phyloP scores from a whole-genome alignment of 306 rosid genomes.

The Fragaria nilgerrensis region DNA sequence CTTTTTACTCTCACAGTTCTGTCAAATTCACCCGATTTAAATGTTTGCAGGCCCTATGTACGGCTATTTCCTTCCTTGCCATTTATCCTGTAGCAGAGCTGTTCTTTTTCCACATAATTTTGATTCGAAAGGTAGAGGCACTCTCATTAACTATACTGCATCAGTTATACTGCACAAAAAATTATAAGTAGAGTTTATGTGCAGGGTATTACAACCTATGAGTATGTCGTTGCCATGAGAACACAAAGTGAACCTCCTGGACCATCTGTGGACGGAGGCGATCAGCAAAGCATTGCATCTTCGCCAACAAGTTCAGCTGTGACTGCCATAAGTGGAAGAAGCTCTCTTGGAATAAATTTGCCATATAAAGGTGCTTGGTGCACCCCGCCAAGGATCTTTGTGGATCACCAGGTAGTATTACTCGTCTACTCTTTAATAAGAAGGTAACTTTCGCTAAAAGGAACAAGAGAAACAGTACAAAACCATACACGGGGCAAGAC shows the following conservation, averaged over 20 bases:
- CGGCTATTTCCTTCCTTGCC: conserved; percentile 65
- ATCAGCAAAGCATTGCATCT: conserved; percentile 71
- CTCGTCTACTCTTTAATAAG: neutral
- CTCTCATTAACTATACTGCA: neutral
- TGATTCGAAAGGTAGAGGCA: conserved; percentile 62
- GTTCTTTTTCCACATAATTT: conserved; percentile 79
- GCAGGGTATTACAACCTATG: conserved; percentile 86
- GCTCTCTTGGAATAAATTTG: conserved; percentile 77
- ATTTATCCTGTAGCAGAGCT: conserved; percentile 76
- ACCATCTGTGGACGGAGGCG: conserved; percentile 74
- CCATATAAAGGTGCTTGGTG: conserved; percentile 83
- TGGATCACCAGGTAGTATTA: conserved; percentile 72
- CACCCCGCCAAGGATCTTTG: conserved; percentile 83
- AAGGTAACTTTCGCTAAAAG: neutral
- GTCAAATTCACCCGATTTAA: neutral
- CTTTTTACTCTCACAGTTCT: neutral
- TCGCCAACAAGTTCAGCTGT: conserved; percentile 80
- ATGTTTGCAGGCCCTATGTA: conserved; percentile 68
- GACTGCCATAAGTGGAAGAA: conserved; percentile 80
- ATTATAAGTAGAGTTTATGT: neutral
- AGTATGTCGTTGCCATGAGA: conserved; percentile 87
- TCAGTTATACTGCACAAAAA: neutral
- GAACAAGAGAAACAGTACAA: neutral
- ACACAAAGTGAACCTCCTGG: conserved; percentile 75
- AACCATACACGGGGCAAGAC: neutral